Evolutionary conservation across 192 early-diverging fungal genomes (phyloP), one percentile per base, ranked within the genome.

Genomic region (Umbelopsis sp.): DNA sequence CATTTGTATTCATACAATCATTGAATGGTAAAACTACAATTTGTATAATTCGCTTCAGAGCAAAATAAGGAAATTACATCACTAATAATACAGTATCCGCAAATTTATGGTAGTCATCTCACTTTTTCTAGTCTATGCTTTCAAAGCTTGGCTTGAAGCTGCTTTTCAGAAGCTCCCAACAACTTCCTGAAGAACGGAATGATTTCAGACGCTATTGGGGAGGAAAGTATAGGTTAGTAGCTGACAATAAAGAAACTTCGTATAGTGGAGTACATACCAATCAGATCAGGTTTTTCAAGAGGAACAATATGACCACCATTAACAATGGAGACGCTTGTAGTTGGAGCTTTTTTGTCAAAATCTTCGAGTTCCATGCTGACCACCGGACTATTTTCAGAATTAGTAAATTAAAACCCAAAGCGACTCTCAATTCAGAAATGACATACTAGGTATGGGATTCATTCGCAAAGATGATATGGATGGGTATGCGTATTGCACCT

Each of bases 371-470:
- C 31, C 10, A 31, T n/a, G n/a, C n/a, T n/a, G n/a, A n/a, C n/a
- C n/a, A n/a, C n/a, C n/a, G n/a, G n/a, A n/a, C n/a, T n/a, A n/a
- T n/a, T n/a, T n/a, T n/a, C n/a, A n/a, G n/a, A n/a, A n/a, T n/a
- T n/a, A n/a, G n/a, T n/a, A n/a, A n/a, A n/a, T n/a, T n/a, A n/a
- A n/a, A n/a, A n/a, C n/a, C n/a, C n/a, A n/a, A n/a, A n/a, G n/a
- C n/a, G n/a, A n/a, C n/a, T n/a, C n/a, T 41, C 50, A 24, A 11
- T 24, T 65, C 9, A 11, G 7, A 6, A 41, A 41, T 41, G 12
- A 53, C 82, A 72, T 81, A 84, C 85, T 78, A 79, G 41, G 65
- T 75, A 4, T 72, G 45, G 0, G 85, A 84, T 0, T 36, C 31
- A 45, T 73, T 59, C 25, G 77, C 85, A 59, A 56, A 66, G 12